These are phyloP conservation scores for Thermomucor indicae-seudaticae DNA, from an alignment of 371 early-diverging fungal genomes.

Conservation along the genomic window DNA sequence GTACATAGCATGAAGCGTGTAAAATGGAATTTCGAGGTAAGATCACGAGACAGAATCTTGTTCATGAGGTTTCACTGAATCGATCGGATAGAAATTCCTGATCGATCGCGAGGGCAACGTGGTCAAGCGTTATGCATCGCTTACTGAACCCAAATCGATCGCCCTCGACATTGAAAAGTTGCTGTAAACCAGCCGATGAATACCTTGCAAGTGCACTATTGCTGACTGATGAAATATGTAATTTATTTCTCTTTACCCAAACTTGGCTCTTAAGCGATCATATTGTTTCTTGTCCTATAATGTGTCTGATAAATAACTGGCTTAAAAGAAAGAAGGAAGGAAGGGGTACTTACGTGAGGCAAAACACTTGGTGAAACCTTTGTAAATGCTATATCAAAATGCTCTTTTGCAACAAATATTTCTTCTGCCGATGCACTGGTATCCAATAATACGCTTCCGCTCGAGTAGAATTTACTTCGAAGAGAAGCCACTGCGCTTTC, in stretches of 20 bases:
- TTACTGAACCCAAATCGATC: slow-evolving; percentile 50
- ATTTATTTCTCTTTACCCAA: no score
- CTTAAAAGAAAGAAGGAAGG: no score
- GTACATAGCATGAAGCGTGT: slow-evolving; percentile 46
- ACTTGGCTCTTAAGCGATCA: slow-evolving; percentile 11
- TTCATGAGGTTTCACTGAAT: background rate
- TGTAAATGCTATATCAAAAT: slow-evolving; percentile 81
- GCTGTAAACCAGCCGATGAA: slow-evolving; percentile 14
- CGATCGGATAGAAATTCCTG: slow-evolving; percentile 59
- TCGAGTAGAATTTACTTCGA: slow-evolving; percentile 51
- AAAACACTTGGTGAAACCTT: slow-evolving; percentile 85
- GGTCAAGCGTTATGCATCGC: slow-evolving; percentile 60
- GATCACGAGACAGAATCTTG: background rate
- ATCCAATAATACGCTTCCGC: slow-evolving; percentile 17
- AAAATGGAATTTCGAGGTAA: slow-evolving; percentile 77
- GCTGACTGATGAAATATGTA: no score
- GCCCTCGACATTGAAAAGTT: slow-evolving; percentile 51
- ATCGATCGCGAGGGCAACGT: slow-evolving; percentile 68
- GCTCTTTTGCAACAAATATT: slow-evolving; percentile 58
- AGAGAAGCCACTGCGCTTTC: slow-evolving; percentile 89
- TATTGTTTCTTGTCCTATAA: slow-evolving; percentile 11
- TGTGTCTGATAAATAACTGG: background rate
- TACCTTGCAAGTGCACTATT: no score
- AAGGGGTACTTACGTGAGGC: slow-evolving; percentile 45
- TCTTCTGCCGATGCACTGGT: slow-evolving; percentile 12